A percentile compares a stretch with the other conserved stretches of the same genome.
Conservation (phyloP, 1,284 basidiomycete genomes). For the Pseudozyma hubeiensis region DNA sequence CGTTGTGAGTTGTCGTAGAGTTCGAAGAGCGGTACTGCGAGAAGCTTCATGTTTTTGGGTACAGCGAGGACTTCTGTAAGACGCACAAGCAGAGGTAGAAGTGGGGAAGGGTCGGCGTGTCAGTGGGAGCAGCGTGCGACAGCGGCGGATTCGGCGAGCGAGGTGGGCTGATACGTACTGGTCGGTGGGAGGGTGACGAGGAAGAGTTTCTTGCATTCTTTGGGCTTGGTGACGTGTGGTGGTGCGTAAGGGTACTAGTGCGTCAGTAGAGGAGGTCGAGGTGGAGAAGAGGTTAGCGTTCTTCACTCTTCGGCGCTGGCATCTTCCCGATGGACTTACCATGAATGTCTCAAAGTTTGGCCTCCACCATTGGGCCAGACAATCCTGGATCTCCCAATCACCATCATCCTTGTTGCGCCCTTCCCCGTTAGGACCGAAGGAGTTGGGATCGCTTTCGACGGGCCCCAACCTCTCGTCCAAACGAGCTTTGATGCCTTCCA, state of each 20-base stretch:
- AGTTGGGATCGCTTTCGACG: conserved; percentile 51
- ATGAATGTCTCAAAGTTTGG: conserved; percentile 98
- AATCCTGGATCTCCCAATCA: conserved; percentile 95
- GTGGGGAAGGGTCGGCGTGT: not conserved
- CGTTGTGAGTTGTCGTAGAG: conserved; percentile 94
- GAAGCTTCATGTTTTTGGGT: conserved; percentile 97
- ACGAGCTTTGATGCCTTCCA: conserved; percentile 85
- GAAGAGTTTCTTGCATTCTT: conserved; percentile 97
- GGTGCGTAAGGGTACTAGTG: conserved; percentile 93
- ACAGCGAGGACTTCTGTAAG: conserved; percentile 88
- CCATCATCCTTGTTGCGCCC: conserved; percentile 78
- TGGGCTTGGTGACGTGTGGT: conserved; percentile 95
- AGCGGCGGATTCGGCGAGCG: not conserved
- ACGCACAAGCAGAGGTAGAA: not conserved
- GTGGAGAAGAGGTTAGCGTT: not conserved
- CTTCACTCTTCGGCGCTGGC: not conserved
- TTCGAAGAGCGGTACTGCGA: conserved; percentile 90
- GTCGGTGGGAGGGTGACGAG: conserved; percentile 93
- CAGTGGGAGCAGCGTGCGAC: not conserved
- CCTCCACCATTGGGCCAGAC: conserved; percentile 94
- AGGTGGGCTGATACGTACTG: conserved; percentile 74
- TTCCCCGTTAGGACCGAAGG: conserved; percentile 61
- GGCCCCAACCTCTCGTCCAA: conserved; percentile 78
- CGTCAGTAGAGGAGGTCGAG: not conserved
- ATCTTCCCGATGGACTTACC: conserved; percentile 73